These are phyloP conservation scores for Andrographis paniculata DNA, from an alignment of 305 asterid species.

Conservation along the genomic window DNA sequence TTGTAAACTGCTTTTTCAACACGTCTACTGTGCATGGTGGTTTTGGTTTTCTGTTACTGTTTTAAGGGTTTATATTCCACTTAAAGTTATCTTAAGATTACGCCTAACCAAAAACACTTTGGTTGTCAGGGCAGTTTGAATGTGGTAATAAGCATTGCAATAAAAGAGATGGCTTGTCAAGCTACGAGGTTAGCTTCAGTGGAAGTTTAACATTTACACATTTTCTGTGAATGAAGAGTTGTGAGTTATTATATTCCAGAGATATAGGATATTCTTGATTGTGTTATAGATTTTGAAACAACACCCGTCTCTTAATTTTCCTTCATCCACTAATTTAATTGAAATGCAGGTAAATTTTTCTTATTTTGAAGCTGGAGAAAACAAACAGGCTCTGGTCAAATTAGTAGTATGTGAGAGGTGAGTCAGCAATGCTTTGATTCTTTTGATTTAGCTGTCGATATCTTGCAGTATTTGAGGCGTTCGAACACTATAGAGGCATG, in stretches of 20 bases:
- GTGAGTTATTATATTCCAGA: not conserved
- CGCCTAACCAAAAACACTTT: constrained; percentile 24
- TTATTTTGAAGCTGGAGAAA: constrained; percentile 91
- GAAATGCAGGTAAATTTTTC: constrained; percentile 74
- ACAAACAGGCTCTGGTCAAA: constrained; percentile 90
- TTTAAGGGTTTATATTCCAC: constrained; percentile 7
- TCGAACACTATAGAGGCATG: not conserved
- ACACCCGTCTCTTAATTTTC: not conserved
- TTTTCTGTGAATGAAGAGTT: constrained; percentile 8
- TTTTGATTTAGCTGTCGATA: constrained; percentile 2
- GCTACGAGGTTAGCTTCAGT: constrained; percentile 78
- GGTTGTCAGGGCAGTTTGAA: constrained; percentile 79
- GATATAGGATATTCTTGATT: constrained; percentile 6
- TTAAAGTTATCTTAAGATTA: constrained; percentile 10
- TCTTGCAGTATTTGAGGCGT: not conserved
- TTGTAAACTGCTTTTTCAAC: no score
- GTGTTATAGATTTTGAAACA: not conserved
- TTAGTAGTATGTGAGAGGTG: constrained; percentile 88
- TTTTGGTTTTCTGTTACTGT: not conserved
- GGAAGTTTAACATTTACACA: not conserved
- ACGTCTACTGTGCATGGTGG: no score
- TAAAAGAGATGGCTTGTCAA: constrained; percentile 55
- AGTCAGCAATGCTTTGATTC: constrained; percentile 1
- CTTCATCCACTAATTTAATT: constrained; percentile 10
- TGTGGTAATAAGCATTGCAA: constrained; percentile 93